Percentiles rank a stretch among this genome's conserved stretches.
Evolutionary conservation across 2,329 filamentous ascomycete genomes (phyloP).

Genomic region (Dothistroma pini): DNA sequence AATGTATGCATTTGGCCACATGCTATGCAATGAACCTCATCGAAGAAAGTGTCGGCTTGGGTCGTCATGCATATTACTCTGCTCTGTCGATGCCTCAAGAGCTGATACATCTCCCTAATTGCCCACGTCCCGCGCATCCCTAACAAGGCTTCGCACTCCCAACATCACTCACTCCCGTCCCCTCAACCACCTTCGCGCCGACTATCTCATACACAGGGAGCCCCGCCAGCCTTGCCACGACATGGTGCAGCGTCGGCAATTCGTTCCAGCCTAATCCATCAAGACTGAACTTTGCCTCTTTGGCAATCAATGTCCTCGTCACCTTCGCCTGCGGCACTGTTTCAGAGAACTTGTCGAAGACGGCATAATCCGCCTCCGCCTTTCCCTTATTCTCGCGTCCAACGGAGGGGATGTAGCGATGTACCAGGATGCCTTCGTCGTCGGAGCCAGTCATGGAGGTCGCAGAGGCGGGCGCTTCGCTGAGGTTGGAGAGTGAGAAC

Average conservation of each 20-base stretch:
- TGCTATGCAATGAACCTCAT: too few species aligned
- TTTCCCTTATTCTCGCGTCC: slow-evolving; percentile 42
- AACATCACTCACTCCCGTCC: slow-evolving; percentile 13
- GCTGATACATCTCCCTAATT: too few species aligned
- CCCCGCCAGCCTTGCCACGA: slow-evolving; percentile 10
- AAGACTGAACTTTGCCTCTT: slow-evolving; percentile 8
- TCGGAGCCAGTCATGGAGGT: slow-evolving; percentile 13
- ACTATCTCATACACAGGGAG: slow-evolving; percentile 14
- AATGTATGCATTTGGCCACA: too few species aligned
- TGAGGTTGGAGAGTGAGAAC: slow-evolving; percentile 16
- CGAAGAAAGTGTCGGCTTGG: too few species aligned
- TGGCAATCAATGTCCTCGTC: slow-evolving; percentile 2
- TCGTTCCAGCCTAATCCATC: slow-evolving; percentile 7
- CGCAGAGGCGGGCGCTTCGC: slow-evolving; percentile 5
- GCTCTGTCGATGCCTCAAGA: too few species aligned
- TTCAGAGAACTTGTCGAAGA: slow-evolving; percentile 12
- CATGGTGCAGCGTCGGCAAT: slow-evolving; percentile 17
- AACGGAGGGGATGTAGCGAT: slow-evolving; percentile 52
- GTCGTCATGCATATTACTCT: too few species aligned
- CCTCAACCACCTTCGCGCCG: slow-evolving; percentile 15
- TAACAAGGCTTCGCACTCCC: slow-evolving; percentile 12
- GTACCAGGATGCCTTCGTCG: slow-evolving; percentile 19
- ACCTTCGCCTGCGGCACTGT: slow-evolving; percentile 9
- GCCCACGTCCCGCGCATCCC: too few species aligned
- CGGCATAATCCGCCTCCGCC: slow-evolving; percentile 39